Percentiles rank a stretch among this genome's conserved stretches.
These are phyloP conservation scores for Craterostigma plantagineum DNA, from an alignment of 257 asterid genomes.

Conservation along the genomic window DNA sequence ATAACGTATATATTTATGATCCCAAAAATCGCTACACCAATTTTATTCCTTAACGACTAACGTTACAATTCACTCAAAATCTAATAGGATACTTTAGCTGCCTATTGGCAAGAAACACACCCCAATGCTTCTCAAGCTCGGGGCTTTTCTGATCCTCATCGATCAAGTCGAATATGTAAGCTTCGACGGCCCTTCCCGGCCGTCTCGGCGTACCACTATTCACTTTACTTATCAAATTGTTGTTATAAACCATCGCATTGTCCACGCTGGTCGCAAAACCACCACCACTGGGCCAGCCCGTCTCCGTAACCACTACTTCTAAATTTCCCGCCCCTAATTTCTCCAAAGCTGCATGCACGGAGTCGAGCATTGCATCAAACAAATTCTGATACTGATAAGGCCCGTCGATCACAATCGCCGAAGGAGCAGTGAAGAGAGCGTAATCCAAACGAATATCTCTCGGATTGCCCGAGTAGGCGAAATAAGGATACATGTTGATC, in stretches of 20 bases:
- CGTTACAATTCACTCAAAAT: too few relatives aligned
- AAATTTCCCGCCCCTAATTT: slow-evolving; percentile 28
- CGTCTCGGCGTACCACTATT: slow-evolving; percentile 45
- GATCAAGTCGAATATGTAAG: slow-evolving; percentile 35
- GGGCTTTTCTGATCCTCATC: slow-evolving; percentile 48
- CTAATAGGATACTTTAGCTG: neutral
- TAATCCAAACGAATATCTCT: slow-evolving; percentile 19
- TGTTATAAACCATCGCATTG: slow-evolving; percentile 31
- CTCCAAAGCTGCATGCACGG: slow-evolving; percentile 26
- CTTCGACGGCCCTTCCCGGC: slow-evolving; percentile 23
- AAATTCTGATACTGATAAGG: slow-evolving; percentile 27
- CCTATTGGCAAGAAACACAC: slow-evolving; percentile 25
- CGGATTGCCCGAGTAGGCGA: slow-evolving; percentile 40
- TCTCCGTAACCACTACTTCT: slow-evolving; percentile 32
- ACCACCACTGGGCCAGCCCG: slow-evolving; percentile 63
- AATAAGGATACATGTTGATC: slow-evolving; percentile 59
- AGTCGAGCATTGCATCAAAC: slow-evolving; percentile 56
- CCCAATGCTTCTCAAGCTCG: slow-evolving; percentile 39
- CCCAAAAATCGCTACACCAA: too few relatives aligned
- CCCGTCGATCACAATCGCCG: slow-evolving; percentile 21
- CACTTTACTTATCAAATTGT: slow-evolving; percentile 18
- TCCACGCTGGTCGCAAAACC: slow-evolving; percentile 26
- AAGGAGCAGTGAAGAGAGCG: slow-evolving; percentile 25
- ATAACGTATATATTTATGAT: too few relatives aligned
- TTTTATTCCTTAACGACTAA: too few relatives aligned